A percentile compares a stretch with the other conserved stretches of the same genome.
These are phyloP conservation scores for Penicillium silybi DNA, from an alignment of 495 filamentous ascomycete species.

Conservation along the genomic window DNA sequence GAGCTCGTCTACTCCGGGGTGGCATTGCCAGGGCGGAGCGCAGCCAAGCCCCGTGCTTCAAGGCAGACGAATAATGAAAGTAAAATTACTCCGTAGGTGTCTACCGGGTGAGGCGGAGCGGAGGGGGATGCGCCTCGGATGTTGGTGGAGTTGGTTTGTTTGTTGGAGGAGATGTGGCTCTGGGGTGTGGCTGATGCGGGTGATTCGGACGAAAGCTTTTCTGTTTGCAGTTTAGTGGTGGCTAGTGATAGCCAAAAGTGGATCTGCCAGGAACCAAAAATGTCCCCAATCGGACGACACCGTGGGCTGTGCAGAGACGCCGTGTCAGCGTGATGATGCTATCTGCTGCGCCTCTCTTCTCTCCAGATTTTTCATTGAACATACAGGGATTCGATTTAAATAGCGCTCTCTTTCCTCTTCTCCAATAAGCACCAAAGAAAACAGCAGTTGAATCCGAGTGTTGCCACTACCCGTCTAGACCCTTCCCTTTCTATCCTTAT, in stretches of 20 bases:
- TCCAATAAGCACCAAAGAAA: neutral
- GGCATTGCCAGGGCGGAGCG: constrained; percentile 4
- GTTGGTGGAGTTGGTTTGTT: neutral
- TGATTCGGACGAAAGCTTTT: no score
- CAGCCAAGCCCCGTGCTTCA: neutral
- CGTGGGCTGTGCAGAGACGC: neutral
- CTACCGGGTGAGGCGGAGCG: constrained; percentile 4
- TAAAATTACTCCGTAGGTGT: neutral
- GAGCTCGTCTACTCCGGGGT: neutral
- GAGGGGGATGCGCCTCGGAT: neutral
- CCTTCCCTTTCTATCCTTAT: constrained; percentile 7
- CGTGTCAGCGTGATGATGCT: neutral
- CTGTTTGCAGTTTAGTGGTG: neutral
- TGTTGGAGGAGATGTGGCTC: neutral
- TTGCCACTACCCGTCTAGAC: constrained; percentile 9
- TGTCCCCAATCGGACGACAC: neutral
- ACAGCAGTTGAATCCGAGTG: neutral
- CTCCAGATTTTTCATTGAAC: neutral
- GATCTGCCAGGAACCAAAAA: constrained; percentile 8
- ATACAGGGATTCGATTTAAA: neutral
- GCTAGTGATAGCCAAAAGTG: neutral
- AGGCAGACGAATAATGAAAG: constrained; percentile 12
- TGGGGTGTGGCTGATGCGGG: neutral
- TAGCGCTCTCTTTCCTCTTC: neutral
- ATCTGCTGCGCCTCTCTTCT: constrained; percentile 1